Base-by-base conservation (phyloP, 2,329 filamentous ascomycete genomes). In the Penicillium sp. region DNA sequence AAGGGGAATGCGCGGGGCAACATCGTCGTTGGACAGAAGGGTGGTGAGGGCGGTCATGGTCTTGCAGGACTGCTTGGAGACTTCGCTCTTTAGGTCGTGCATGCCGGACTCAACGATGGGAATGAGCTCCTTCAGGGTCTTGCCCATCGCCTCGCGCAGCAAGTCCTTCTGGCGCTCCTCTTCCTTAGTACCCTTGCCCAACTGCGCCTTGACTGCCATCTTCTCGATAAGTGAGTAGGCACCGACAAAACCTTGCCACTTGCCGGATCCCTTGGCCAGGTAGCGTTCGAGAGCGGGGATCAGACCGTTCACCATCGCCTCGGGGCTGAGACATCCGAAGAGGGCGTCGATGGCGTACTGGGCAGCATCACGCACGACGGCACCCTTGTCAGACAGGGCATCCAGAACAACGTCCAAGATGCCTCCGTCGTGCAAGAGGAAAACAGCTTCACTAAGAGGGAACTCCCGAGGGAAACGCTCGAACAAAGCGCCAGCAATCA, bases 161-260 rank as follows among this genome's bases (percentile, higher is more conserved):
- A 97, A 79, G 69, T 97, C 93, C 80, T 97, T 96, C 67, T 91
- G 86, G 55, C 83, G 80, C 60, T 95, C 90, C 71, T 94, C 87
- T 70, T 97, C 91, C 73, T 89, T 88, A 68, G 85, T 90, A 56
- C 90, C 91, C 59, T 90, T 84, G 52, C 88, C 86, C 73, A 95
- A 86, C 81, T 95, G 89, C 39, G 93, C 90, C 80, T 95, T 96
- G 71, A 96, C 89, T 46, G 94, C 94, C 88, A 97, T 96, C 75
- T 87, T 90, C 71, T 94, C 91, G 55, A 99, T 78, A 60, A 97
- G 75, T 73, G 88, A 86, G 70, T 88, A 88, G 44, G 90, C 94
- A 57, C 89, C 92, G 50, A 97, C 90, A 16, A 90, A 90, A 57
- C 94, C 94, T 77, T 99, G 94, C 94, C 94, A 99, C 77, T 99